A percentile compares a stretch with the other conserved stretches of the same genome.
Evolutionary conservation across 805 yeast species (phyloP).

Genomic region (Zygotorulaspora chibaensis): DNA sequence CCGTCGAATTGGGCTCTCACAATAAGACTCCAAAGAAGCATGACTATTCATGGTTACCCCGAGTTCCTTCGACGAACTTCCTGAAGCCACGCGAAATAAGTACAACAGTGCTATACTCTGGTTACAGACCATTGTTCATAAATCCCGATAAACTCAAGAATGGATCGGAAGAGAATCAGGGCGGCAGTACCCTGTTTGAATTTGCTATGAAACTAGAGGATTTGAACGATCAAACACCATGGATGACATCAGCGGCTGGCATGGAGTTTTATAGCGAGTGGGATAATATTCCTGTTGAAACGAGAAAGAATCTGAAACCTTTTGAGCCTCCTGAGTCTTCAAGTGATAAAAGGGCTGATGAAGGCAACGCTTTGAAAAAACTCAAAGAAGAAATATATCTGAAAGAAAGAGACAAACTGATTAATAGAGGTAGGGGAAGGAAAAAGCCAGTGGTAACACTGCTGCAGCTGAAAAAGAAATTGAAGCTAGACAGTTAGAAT

Average conservation of each 20-base stretch:
- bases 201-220: constrained; percentile 32
- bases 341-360: constrained; percentile 1
- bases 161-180: constrained; percentile 2
- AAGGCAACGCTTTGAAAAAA: constrained; percentile 11
- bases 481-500: constrained; percentile 12
- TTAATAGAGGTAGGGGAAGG: constrained; percentile 28
- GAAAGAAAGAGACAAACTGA: constrained; percentile 19
- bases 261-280: constrained; percentile 34
- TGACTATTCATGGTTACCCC: constrained; percentile 31
- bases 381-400: constrained; percentile 16
- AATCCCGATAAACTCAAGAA: constrained; percentile 13
- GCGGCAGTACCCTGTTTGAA: constrained; percentile 20
- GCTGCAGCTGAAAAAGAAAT: constrained; percentile 21
- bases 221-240: constrained; percentile 28
- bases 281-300: constrained; percentile 34
- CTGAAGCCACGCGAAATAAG: constrained; percentile 24
- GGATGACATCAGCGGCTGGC: constrained; percentile 38
- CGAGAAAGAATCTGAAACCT: constrained; percentile 32
- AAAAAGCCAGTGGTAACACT: constrained; percentile 29
- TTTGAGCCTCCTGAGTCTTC: constrained; percentile 31
- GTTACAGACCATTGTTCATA: constrained; percentile 31
- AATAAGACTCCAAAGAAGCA: constrained; percentile 10
- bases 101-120: constrained; percentile 27
- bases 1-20: constrained; percentile 2
- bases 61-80: constrained; percentile 28